Base-by-base conservation (phyloP, 2,329 filamentous ascomycete genomes). In the Pseudocercospora fijiensis region DNA sequence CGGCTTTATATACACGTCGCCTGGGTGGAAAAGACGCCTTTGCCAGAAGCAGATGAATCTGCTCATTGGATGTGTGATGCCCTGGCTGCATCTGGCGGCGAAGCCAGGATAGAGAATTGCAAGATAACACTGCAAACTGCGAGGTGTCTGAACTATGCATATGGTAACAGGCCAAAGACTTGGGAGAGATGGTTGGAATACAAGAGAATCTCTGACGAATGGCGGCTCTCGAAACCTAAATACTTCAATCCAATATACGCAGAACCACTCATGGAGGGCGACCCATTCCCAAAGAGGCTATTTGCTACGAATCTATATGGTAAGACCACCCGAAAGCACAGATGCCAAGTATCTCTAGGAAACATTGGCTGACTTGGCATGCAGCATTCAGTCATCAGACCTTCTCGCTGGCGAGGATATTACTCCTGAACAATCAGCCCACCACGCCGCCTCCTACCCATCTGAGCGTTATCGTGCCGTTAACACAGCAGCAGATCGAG, bases 1-100 rank as follows among this genome's bases (percentile, higher is more conserved):
- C 61, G 64, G 3, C 53, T 66, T 16, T 66, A 64, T 24, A 61
- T 58, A 26, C 64, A 66, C 11, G 61, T 66, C 20, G 57, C 61
- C 16, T 58, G 59, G 56, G 43, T 57, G 5, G 57, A 28, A 16
- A 56, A 57, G n/a, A 51, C 51, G 24, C 61, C 64, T 9, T 27
- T 66, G 10, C 30, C 49, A 33, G 49, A 59, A 28, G 45, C 51
- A 5, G 56, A 57, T 4, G 55, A 47, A 28, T 49, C 51, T 43
- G 62, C 30, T 60, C 28, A 57, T 11, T 64, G 62, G 62, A 53
- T 64, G 43, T 37, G 37, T 11, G 33, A 51, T 28, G 57, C 52
- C 13, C 41, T 64, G 4, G 51, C 47, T 16, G 43, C 20, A 9
- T 57, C 58, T 6, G 43, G 41, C 26, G 51, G 43, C 41, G 47